Evolutionary conservation across 73 alveolate species (phyloP).

Genomic region (Durusdinium trenchii): DNA sequence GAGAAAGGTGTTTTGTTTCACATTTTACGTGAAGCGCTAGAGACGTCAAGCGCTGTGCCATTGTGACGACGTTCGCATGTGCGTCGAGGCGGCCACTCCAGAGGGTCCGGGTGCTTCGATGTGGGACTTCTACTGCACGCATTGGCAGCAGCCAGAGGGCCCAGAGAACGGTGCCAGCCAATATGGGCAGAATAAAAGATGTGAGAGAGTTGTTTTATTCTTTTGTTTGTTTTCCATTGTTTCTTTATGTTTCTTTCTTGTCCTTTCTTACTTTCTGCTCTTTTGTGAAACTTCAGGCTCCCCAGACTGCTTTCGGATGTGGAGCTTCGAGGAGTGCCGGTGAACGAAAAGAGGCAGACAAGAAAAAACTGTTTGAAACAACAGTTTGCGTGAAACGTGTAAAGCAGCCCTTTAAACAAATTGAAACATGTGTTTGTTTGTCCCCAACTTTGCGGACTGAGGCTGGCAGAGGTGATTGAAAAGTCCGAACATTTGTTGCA

Average conservation of each 20-base stretch:
- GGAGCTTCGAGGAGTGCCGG: constrained; percentile 57
- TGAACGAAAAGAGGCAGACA: not conserved
- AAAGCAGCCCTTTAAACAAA: not conserved
- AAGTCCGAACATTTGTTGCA: not conserved
- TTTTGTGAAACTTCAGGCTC: not conserved
- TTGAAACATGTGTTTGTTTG: not conserved
- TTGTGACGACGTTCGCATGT: too few relatives aligned
- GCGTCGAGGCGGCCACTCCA: too few relatives aligned
- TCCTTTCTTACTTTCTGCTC: too few relatives aligned
- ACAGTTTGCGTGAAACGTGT: not conserved
- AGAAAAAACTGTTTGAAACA: too few relatives aligned
- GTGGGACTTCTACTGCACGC: constrained; percentile 41
- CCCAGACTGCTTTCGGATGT: constrained; percentile 36
- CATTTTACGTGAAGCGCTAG: too few relatives aligned
- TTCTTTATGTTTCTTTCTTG: too few relatives aligned
- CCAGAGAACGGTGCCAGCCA: not conserved
- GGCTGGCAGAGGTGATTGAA: constrained; percentile 45
- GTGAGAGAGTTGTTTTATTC: too few relatives aligned
- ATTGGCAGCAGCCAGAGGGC: constrained; percentile 40
- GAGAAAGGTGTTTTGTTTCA: too few relatives aligned
- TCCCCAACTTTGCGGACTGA: not conserved
- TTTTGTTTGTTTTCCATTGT: too few relatives aligned
- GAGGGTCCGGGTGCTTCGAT: too few relatives aligned
- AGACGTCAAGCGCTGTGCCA: too few relatives aligned
- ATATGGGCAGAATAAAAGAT: not conserved